Base-by-base conservation (phyloP, 495 filamentous ascomycete species). In the Tuber aestivum region DNA sequence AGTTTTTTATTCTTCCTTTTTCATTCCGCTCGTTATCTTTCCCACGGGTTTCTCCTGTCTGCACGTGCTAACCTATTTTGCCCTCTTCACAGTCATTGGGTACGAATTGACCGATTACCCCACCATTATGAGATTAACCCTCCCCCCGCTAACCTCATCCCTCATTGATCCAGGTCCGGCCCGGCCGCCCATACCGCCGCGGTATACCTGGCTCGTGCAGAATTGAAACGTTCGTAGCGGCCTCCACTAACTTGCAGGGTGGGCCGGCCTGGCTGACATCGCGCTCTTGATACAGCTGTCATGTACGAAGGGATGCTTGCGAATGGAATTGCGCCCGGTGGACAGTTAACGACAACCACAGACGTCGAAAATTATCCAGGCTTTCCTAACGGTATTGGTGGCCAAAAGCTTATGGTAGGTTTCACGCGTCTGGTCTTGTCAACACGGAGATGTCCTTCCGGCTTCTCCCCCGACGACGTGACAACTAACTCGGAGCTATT, bases 351-450 rank as follows among this genome's bases (percentile, higher is more conserved):
- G 38, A 99, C 95, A 50, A 99, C 95, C 75, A 97, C 97, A 82
- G 95, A 99, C 76, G 90, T 99, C 73, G 95, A 99, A 87, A 99
- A 99, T 86, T 99, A 90, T 86, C 95, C 95, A 72, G 95, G 95
- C 48, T 99, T 97, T 87, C 92, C 92, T 75, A 88, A 91, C 71
- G 93, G 92, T 75, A 93, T 98, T 82, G 91, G 92, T 83, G 95
- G 95, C 56, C 81, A 87, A 70, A 90, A 92, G 83, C 86, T 99
- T 75, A 99, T 99, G 95, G 89, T 90, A 78, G 44, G 85, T 77
- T 42, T 32, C 69, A 32, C 27, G 10, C n/a, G 27, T 65, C 14
- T 65, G 27, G 56, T 65, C 35, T 32, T 18, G 27, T 35, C 27
- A 16, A 5, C 27, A 65, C 16, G 27, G 27, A 32, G 56, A 65